These are phyloP conservation scores for Saccharomycopsis capsularis DNA, from an alignment of 805 yeast species.

Conservation along the genomic window DNA sequence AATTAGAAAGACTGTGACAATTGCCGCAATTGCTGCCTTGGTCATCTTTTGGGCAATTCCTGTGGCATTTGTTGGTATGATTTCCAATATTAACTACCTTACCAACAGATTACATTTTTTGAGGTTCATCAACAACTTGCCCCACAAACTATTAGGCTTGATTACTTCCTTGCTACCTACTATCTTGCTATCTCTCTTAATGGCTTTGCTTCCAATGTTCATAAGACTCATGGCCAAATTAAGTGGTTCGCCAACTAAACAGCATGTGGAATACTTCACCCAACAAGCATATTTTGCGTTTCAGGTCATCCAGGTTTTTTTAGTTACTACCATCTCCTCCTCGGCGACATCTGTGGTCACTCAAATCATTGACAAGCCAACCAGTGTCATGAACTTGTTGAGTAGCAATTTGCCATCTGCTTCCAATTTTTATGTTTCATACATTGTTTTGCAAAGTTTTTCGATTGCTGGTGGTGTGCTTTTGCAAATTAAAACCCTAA, in stretches of 20 bases:
- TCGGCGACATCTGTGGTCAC: constrained; percentile 65
- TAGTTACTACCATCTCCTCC: constrained; percentile 64
- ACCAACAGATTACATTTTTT: constrained; percentile 51
- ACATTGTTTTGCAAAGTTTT: constrained; percentile 62
- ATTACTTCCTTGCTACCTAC: constrained; percentile 68
- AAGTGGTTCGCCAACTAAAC: constrained; percentile 51
- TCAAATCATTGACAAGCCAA: constrained; percentile 51
- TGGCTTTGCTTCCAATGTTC: constrained; percentile 59
- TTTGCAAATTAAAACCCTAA: constrained; percentile 52
- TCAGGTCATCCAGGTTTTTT: constrained; percentile 63
- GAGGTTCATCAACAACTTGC: constrained; percentile 50
- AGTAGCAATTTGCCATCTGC: constrained; percentile 68
- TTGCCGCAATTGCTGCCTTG: constrained; percentile 47
- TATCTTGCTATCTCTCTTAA: constrained; percentile 53
- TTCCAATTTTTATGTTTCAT: constrained; percentile 66
- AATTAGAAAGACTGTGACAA: constrained; percentile 44
- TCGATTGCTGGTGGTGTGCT: constrained; percentile 58
- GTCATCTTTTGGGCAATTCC: constrained; percentile 70
- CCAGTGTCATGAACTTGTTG: constrained; percentile 48
- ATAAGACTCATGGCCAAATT: constrained; percentile 57
- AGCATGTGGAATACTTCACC: constrained; percentile 53
- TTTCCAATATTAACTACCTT: constrained; percentile 59
- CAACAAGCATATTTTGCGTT: constrained; percentile 65
- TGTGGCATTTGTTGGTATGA: constrained; percentile 69
- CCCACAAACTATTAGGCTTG: constrained; percentile 48